These are phyloP conservation scores for Neoscytalidium dimidiatum DNA, from an alignment of 2,329 filamentous ascomycete genomes.

Conservation along the genomic window DNA sequence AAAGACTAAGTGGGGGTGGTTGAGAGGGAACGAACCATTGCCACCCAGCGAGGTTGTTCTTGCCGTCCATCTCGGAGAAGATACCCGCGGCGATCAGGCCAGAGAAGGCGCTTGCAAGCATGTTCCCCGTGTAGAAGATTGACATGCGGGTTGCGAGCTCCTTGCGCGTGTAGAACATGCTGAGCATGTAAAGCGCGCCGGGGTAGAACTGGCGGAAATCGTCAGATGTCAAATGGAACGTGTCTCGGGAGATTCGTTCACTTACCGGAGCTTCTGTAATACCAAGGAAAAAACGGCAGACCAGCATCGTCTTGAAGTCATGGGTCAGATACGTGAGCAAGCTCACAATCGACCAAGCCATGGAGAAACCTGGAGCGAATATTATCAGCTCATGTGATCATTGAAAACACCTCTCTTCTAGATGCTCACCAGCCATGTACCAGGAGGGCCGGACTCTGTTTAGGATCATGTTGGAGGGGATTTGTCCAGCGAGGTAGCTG, in stretches of 20 bases:
- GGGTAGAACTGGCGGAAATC: slow-evolving; percentile 24
- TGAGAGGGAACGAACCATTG: neutral
- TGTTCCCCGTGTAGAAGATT: slow-evolving; percentile 54
- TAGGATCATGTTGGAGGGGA: slow-evolving; percentile 25
- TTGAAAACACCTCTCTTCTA: neutral
- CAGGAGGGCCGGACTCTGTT: neutral
- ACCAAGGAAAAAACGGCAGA: neutral
- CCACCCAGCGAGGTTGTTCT: neutral
- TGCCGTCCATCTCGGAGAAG: slow-evolving; percentile 30
- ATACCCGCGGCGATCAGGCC: slow-evolving; percentile 57
- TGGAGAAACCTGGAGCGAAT: neutral
- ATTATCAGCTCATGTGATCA: neutral
- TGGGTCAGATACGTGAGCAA: slow-evolving; percentile 6
- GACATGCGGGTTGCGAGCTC: slow-evolving; percentile 54
- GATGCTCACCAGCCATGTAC: neutral
- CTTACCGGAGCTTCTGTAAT: neutral
- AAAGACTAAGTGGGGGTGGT: neutral
- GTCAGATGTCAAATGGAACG: neutral
- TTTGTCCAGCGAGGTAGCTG: slow-evolving; percentile 23
- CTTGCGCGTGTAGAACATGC: slow-evolving; percentile 56
- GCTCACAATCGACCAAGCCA: slow-evolving; percentile 36
- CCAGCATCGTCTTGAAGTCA: slow-evolving; percentile 1
- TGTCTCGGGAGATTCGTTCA: neutral
- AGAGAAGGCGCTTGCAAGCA: slow-evolving; percentile 54
- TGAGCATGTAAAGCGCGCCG: slow-evolving; percentile 52